Evolutionary conservation across 2,329 filamentous ascomycete species (phyloP), one percentile per base, ranked within the genome.

Genomic region (Verticillium tricorpus): DNA sequence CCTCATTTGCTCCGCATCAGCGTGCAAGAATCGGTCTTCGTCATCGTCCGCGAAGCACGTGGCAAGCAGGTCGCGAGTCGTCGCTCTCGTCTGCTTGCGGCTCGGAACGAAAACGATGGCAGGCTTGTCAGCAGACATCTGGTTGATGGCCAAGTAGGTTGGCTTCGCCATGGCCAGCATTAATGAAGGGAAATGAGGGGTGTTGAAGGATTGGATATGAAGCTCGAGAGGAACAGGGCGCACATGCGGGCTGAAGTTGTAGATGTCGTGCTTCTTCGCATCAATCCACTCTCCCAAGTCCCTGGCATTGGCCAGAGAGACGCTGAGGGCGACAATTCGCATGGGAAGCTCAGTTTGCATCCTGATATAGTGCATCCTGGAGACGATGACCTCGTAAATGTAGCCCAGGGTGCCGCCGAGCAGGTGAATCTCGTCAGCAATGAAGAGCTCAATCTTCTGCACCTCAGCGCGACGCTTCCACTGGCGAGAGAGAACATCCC

Each of bases 151-250:
- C 63, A 92, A 82, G 74, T 97, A 98, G 1, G 92, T 89, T 22
- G 96, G 96, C 75, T 96, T 94, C 17, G 93, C 92, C 95, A 99
- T 99, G 15, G 95, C 93, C 68, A 99, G 85, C 95, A 99, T 99
- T 50, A 99, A 84, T 12, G 95, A 98, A 4, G 95, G 96, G 79
- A 97, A 97, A 73, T 99, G 96, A 56, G 96, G 93, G 63, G 97
- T 96, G 32, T 89, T 91, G 78, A 95, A 99, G 1, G 93, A 94
- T 76, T 99, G 95, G 57, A 99, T 90, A 73, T 97, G 93, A 62
- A 99, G 85, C 74, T 98, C 94, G 35, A 99, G 80, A 25, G 94
- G 93, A 19, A 97, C 87, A 1, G 93, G 90, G 61, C 96, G 89
- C 64, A 94, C 89, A 70, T 94, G 90, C 2, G 95, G 95, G 69